phyloP scores from a whole-genome alignment of 805 yeast genomes.

The Yamadazyma sp. region DNA sequence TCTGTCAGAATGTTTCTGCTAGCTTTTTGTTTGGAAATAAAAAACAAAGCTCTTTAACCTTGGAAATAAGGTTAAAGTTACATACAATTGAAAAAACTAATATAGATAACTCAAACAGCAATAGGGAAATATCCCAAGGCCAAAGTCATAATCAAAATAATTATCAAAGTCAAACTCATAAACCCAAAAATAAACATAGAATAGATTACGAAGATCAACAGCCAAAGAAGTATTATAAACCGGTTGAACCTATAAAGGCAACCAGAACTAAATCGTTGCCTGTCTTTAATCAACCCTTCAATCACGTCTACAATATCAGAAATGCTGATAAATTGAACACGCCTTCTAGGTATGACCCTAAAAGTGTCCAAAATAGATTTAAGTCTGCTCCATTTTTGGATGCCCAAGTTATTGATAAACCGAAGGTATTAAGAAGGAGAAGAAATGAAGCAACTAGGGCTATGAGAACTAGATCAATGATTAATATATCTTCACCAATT shows the following conservation, averaged over 20 bases:
- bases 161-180: slow-evolving; percentile 1
- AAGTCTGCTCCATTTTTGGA: slow-evolving; percentile 44
- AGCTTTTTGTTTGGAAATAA: slow-evolving; percentile 38
- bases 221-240: slow-evolving; percentile 2
- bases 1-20: slow-evolving; percentile 55
- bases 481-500: slow-evolving; percentile 41
- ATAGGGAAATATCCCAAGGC: too few species aligned
- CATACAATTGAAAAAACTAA: slow-evolving; percentile 29
- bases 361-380: slow-evolving; percentile 41
- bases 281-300: slow-evolving; percentile 36
- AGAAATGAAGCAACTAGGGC: slow-evolving; percentile 33
- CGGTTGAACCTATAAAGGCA: slow-evolving; percentile 32
- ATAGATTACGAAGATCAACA: slow-evolving; percentile 4
- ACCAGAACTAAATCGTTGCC: slow-evolving; percentile 45
- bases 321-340: slow-evolving; percentile 39
- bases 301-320: slow-evolving; percentile 38
- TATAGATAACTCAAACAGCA: not conserved
- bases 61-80: slow-evolving; percentile 55
- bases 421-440: slow-evolving; percentile 20
- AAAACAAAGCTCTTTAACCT: slow-evolving; percentile 42
- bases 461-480: slow-evolving; percentile 42
- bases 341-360: slow-evolving; percentile 37
- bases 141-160: not conserved
- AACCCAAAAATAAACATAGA: slow-evolving; percentile 4
- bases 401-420: slow-evolving; percentile 40